Conservation (phyloP, 2,329 filamentous ascomycete species). For the Aspergillus sp. region DNA sequence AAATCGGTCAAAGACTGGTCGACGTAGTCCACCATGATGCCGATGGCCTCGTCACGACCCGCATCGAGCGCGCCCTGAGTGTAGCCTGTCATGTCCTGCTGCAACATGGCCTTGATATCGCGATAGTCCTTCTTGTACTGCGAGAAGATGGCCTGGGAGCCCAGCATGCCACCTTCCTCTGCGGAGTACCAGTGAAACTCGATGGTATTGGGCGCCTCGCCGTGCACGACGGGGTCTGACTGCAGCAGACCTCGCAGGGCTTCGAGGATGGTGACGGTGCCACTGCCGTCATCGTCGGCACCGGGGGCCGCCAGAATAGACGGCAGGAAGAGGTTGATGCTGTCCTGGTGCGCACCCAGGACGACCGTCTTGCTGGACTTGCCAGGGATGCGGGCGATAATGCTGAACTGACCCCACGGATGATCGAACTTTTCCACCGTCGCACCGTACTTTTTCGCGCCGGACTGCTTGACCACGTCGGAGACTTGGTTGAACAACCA, state of each 20-base stretch:
- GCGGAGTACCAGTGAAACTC: conserved; percentile 98
- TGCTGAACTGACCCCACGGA: conserved; percentile 82
- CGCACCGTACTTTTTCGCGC: conserved; percentile 65
- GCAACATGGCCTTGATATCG: conserved; percentile 91
- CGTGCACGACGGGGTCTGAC: conserved; percentile 66
- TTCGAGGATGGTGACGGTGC: conserved; percentile 92
- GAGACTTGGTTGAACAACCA: conserved; percentile 80
- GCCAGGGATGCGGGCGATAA: conserved; percentile 89
- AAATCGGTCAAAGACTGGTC: conserved; percentile 79
- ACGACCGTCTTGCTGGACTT: conserved; percentile 80
- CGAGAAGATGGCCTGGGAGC: conserved; percentile 85
- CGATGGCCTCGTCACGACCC: conserved; percentile 78
- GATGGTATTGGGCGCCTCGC: conserved; percentile 77
- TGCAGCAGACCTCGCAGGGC: conserved; percentile 77
- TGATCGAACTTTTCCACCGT: conserved; percentile 73
- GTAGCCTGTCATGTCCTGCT: conserved; percentile 97
- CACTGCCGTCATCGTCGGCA: conserved; percentile 92
- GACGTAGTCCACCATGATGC: conserved; percentile 90
- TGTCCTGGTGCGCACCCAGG: conserved; percentile 90
- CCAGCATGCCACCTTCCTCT: conserved; percentile 82
- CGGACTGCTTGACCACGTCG: conserved; percentile 66
- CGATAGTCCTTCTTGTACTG: conserved; percentile 70
- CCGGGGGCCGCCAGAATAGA: conserved; percentile 81
- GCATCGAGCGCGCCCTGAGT: conserved; percentile 78
- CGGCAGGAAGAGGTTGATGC: conserved; percentile 88